Base-by-base conservation (phyloP, 2,329 filamentous ascomycete genomes). In the Microsporum ferrugineum region DNA sequence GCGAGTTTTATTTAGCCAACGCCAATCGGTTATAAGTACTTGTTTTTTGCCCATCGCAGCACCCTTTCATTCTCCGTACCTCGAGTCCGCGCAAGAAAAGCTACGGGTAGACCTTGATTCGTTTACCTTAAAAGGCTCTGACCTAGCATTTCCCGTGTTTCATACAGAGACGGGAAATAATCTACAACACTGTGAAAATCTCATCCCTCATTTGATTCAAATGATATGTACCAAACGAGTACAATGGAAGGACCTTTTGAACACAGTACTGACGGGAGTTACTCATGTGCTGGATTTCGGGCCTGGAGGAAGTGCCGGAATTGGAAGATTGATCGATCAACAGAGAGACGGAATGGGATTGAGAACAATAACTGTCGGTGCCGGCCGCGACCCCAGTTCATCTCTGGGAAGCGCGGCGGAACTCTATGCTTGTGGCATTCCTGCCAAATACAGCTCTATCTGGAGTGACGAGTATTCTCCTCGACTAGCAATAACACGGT, bases 301-400 rank as follows among this genome's bases (percentile, higher is more conserved):
- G 53, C 94, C 94, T 29, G 94, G 94, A 70, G 95, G 94, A 64
- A 94, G 97, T 66, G 97, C 94, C 27, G 95, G 95, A 65, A 86
- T 99, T 27, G 95, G 94, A 71, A 89, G 95, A 53, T 80, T 99
- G 65, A 99, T 94, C 62, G 96, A 95, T 81, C 89, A 94, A 69
- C 99, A 97, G 82, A 99, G 99, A 80, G 95, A 99, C 74, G 94
- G 94, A 65, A 97, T 91, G 62, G 94, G 94, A 69, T 94, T 99
- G 38, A 90, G 92, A 63, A 91, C 97, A 66, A 96, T 99, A 66
- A 82, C 99, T 62, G 94, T 91, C 45, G 94, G 95, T 65, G 84
- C 90, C 14, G 88, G 99, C 69, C 88, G 91, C 69, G 92, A 92
- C 58, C 91, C 91, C 27, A 88, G 95, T 63, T 81, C 83, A 34